These are phyloP conservation scores for Hippophae tibetana DNA, from an alignment of 306 rosid genomes.

Conservation along the genomic window DNA sequence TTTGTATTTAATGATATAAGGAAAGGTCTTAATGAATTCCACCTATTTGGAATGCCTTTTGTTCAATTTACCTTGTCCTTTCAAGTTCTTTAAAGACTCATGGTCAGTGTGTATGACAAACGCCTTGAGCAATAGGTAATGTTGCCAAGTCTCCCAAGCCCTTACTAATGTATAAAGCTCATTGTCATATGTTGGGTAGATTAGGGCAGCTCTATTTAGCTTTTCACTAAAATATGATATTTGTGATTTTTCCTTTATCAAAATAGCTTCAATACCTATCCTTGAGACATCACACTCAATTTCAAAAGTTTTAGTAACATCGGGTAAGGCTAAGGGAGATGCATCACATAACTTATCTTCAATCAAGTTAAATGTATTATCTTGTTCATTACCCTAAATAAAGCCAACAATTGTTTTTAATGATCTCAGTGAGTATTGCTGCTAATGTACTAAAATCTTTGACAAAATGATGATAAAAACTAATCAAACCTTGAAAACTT, in stretches of 20 bases:
- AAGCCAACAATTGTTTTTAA: background rate
- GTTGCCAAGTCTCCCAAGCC: background rate
- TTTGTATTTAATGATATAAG: too few relatives aligned
- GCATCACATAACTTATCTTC: background rate
- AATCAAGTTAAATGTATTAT: background rate
- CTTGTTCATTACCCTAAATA: background rate
- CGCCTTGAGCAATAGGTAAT: too few relatives aligned
- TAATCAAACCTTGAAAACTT: background rate
- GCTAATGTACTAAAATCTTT: background rate
- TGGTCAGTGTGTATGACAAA: background rate
- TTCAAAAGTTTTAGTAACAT: background rate
- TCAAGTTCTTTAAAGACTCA: conserved; percentile 1
- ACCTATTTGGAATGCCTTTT: background rate
- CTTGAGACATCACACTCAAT: background rate
- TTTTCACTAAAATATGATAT: too few relatives aligned
- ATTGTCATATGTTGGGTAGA: background rate
- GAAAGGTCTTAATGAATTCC: background rate
- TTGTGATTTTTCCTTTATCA: too few relatives aligned
- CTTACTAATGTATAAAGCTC: background rate
- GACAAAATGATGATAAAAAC: background rate
- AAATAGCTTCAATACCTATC: background rate
- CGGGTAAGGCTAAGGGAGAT: background rate
- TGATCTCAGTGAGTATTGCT: background rate
- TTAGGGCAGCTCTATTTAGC: too few relatives aligned
- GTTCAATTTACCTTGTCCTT: background rate